A percentile compares a stretch with the other conserved stretches of the same genome.
phyloP scores from a whole-genome alignment of 441 rosid species.

The Populus tomentosa region DNA sequence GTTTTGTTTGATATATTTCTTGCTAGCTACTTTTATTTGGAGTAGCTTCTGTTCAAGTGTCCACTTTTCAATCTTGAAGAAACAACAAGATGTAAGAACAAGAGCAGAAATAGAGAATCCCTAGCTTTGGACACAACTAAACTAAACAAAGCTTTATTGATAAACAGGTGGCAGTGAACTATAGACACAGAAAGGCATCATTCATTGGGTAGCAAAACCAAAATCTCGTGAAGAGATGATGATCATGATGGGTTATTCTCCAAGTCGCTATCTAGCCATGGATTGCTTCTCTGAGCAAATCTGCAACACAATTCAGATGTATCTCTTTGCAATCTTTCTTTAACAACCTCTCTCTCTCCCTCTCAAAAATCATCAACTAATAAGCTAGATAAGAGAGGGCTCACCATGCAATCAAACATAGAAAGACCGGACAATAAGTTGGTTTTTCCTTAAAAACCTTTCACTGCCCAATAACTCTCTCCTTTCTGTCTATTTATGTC shows the following conservation, averaged over 20 bases:
- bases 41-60: constrained; percentile 23
- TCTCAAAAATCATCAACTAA: neutral
- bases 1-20: constrained; percentile 14
- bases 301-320: constrained; percentile 35
- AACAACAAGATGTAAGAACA: constrained; percentile 7
- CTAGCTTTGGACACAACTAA: constrained; percentile 28
- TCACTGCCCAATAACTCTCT: constrained; percentile 33
- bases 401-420: constrained; percentile 43
- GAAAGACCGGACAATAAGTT: constrained; percentile 24
- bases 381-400: constrained; percentile 1
- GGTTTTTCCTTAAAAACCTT: constrained; percentile 30
- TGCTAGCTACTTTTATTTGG: neutral
- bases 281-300: constrained; percentile 47
- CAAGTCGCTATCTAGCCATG: constrained; percentile 60
- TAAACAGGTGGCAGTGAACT: constrained; percentile 37
- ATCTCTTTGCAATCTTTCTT: constrained; percentile 23
- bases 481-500: constrained; percentile 21
- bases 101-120: constrained; percentile 27
- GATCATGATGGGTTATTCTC: constrained; percentile 71
- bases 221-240: constrained; percentile 50
- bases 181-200: constrained; percentile 55
- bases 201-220: constrained; percentile 48
- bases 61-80: constrained; percentile 29
- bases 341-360: no score
- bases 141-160: constrained; percentile 26